Conservation (phyloP, 345 rosid species). For the Brassica incana region DNA sequence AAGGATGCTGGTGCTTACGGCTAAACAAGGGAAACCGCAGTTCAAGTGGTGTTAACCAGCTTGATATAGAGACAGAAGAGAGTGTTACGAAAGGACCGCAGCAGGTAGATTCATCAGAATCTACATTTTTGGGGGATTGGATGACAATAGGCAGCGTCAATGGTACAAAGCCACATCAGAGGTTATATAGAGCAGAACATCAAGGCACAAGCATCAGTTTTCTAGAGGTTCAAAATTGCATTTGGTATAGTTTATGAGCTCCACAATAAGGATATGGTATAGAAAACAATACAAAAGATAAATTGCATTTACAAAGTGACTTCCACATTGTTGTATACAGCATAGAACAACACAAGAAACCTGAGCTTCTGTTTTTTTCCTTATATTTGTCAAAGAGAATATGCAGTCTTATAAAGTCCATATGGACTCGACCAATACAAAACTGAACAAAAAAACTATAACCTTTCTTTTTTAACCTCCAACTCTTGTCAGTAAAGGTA, state of each 20-base stretch:
- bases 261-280: background rate
- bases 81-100: slow-evolving; percentile 73
- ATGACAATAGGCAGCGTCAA: slow-evolving; percentile 79
- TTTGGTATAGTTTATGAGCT: background rate
- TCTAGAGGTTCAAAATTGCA: background rate
- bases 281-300: slow-evolving; percentile 24
- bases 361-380: background rate
- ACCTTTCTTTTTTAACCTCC: slow-evolving; percentile 25
- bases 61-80: slow-evolving; percentile 69
- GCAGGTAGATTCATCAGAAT: slow-evolving; percentile 79
- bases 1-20: slow-evolving; percentile 74
- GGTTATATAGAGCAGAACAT: slow-evolving; percentile 65
- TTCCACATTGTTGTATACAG: slow-evolving; percentile 33
- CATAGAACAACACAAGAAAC: slow-evolving; percentile 27
- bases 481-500: slow-evolving; percentile 32
- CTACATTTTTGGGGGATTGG: slow-evolving; percentile 49
- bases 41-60: slow-evolving; percentile 63
- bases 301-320: slow-evolving; percentile 40
- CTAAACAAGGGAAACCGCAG: slow-evolving; percentile 64
- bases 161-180: slow-evolving; percentile 77
- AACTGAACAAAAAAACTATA: slow-evolving; percentile 22
- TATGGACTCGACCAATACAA: slow-evolving; percentile 27
- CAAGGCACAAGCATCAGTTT: background rate
- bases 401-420: slow-evolving; percentile 17
- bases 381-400: slow-evolving; percentile 24